Evolutionary conservation across 176 grass and related monocot species (phyloP).

Genomic region (Dendrocalamus sinicus): DNA sequence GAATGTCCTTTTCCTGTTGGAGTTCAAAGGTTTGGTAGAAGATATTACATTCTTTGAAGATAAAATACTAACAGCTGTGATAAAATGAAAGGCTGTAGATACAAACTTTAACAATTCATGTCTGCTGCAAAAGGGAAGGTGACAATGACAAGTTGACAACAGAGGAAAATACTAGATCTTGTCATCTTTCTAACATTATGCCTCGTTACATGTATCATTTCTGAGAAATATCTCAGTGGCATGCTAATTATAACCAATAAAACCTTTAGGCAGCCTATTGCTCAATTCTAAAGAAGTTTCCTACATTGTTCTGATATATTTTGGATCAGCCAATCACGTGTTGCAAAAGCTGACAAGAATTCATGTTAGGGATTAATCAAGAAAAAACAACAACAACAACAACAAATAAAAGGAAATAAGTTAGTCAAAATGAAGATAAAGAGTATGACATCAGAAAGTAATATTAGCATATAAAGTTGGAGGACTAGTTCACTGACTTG

Average conservation of each 20-base stretch:
- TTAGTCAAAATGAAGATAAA: not conserved
- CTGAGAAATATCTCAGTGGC: not conserved
- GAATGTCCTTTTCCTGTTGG: conserved; percentile 76
- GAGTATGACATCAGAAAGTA: not conserved
- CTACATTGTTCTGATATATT: not conserved
- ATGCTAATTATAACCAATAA: conserved; percentile 3
- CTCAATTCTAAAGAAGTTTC: not conserved
- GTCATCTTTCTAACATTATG: conserved; percentile 2
- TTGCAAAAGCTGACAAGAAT: conserved; percentile 9
- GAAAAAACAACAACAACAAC: too few relatives aligned
- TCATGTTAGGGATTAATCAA: not conserved
- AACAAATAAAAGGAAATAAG: not conserved
- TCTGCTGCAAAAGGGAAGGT: not conserved
- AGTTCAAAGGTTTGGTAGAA: conserved; percentile 41
- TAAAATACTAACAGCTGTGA: conserved; percentile 2
- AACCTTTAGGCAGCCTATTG: not conserved
- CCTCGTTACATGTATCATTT: conserved; percentile 4
- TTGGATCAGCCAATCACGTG: not conserved
- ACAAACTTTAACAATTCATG: conserved; percentile 4
- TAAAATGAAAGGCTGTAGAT: not conserved
- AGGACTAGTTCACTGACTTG: not conserved
- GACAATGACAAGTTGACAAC: not conserved
- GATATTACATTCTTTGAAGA: conserved; percentile 27
- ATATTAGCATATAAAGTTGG: not conserved
- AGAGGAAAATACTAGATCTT: not conserved